Base-by-base conservation (phyloP, 768 basidiomycete species). In the Panus rudis region DNA sequence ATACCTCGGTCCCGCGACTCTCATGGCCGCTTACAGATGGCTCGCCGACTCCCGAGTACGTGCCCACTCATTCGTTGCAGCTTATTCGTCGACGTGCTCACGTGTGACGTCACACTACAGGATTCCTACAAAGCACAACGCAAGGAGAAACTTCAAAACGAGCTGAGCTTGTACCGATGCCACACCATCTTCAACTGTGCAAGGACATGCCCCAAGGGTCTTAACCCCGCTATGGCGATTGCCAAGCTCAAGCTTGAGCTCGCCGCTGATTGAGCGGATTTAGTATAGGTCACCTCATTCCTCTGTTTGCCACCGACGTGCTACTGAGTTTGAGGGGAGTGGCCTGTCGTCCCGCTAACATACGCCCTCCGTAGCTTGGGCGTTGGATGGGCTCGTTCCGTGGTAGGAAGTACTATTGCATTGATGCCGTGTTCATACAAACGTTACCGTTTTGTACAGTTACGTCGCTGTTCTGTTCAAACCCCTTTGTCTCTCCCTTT, bases 141-240 rank as follows among this genome's bases (percentile, higher is more conserved):
- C 47, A 92, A 84, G 73, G 92, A 92, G 61, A 81, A 81, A 57
- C 73, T 99, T 52, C 89, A 97, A 68, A 99, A 99, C 66, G 84
- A 91, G 58, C 74, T 98, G 75, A 92, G 90, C 60, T 66, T 99
- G 62, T 99, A 96, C 71, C 80, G 94, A 46, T 98, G 94, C 72
- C 94, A 97, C 67, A 97, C 94, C 38, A 97, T 96, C 69, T 96
- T 97, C 74, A 96, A 96, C 68, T 91, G 91, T 86, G 79, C 92
- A 39, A 83, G 88, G 44, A 96, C 93, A n/a, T 97, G 92, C 68
- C 92, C 92, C 43, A 96, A 96, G 77, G 92, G 92, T 42, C 76
- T 94, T 52, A 93, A 94, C 69, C 92, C 91, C 3, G 92, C 90
- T 3, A 75, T 76, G 42, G 92, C 92, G 12, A 94, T 97, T 58